These are phyloP conservation scores for Medicago ruthenica DNA, from an alignment of 306 rosid genomes.

Conservation along the genomic window DNA sequence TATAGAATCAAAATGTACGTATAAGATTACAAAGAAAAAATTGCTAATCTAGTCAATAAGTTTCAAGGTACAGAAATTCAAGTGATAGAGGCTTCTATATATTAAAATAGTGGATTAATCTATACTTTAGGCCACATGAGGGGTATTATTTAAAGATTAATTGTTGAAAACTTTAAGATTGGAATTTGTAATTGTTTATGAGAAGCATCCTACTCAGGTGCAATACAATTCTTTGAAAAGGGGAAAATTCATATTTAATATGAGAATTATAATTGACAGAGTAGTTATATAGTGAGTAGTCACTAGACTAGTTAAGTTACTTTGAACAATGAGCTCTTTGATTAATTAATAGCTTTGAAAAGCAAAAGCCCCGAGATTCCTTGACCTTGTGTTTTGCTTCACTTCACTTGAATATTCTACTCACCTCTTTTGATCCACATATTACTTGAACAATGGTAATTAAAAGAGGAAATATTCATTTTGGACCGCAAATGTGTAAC, in stretches of 20 bases:
- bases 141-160: conserved; percentile 32
- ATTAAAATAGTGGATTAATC: conserved; percentile 37
- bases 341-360: conserved; percentile 43
- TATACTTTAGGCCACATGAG: conserved; percentile 46
- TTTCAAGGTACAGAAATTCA: conserved; percentile 56
- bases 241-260: conserved; percentile 36
- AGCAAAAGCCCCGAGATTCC: conserved; percentile 56
- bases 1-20: conserved; percentile 46
- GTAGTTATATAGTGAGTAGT: conserved; percentile 55
- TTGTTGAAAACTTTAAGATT: conserved; percentile 41
- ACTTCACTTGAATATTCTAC: conserved; percentile 41
- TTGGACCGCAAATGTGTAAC: background rate
- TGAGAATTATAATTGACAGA: conserved; percentile 68
- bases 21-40: conserved; percentile 45
- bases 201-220: conserved; percentile 56
- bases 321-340: conserved; percentile 54
- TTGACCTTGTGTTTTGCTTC: conserved; percentile 46
- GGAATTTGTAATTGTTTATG: conserved; percentile 14
- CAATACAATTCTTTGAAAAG: conserved; percentile 41
- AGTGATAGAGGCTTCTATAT: conserved; percentile 57
- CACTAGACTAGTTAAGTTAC: conserved; percentile 54
- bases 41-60: conserved; percentile 51
- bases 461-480: background rate
- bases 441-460: conserved; percentile 43
- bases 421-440: conserved; percentile 39